Evolutionary conservation across 2,329 filamentous ascomycete species (phyloP), one percentile per base, ranked within the genome.

Genomic region (Penicillium olsonii): DNA sequence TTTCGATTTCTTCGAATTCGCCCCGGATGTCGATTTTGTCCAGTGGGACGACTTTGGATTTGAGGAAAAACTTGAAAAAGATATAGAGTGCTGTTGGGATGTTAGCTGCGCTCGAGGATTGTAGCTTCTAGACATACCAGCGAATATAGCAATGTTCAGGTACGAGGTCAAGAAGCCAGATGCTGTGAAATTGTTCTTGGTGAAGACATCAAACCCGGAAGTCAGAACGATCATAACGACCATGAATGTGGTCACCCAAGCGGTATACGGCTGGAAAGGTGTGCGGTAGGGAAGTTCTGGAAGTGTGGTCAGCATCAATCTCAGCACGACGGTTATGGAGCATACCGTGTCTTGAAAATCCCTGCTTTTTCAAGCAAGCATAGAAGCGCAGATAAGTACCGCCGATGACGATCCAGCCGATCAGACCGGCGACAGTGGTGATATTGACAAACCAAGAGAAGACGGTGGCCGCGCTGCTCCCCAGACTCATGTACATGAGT

Each of bases 81-180:
- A 48, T 37, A 26, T 48, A 48, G 4, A 48, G 35, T n/a, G 22
- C 45, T 48, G 29, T 26, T 15, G 22, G 17, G 38, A 8, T 18
- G 37, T 39, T 26, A 39, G 37, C 1, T 11, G n/a, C 24, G 12
- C n/a, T n/a, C 3, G 10, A 15, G 2, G 8, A 2, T 18, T 18
- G 4, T 10, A 15, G 5, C 15, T 9, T 11, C 7, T 8, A 4
- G 34, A 42, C 31, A 46, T 47, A 14, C 17, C 53, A 5, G 19
- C 57, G 57, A 84, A 82, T 27, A 82, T 73, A 0, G 79, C 79
- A 20, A 84, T 78, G 17, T 81, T 80, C 14, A 84, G 70, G 59
- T 85, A 84, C 0, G 78, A 74, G 0, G 80, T 80, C 42, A 76
- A 69, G 0, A 81, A 80, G 63, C 83, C 83, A 63, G 89, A 88